Evolutionary conservation across 2,329 filamentous ascomycete genomes (phyloP), one percentile per base, ranked within the genome.

Genomic region (Xylariaceae sp.): DNA sequence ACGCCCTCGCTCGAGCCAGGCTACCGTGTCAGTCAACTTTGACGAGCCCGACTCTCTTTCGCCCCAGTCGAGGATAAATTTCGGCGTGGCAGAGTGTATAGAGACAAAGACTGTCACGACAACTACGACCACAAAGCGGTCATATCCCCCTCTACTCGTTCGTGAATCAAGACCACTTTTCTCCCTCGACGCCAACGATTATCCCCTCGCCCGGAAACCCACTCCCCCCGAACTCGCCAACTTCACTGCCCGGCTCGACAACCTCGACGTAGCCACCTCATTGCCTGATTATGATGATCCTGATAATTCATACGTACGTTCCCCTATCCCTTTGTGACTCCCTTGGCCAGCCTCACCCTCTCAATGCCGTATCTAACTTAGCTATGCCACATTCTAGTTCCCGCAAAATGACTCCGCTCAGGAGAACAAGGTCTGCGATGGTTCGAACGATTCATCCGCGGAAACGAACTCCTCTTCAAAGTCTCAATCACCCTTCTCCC

Each of bases 61-160:
- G 65, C 56, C 74, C 64, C 61, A 76, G 72, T 62, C 71, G 6
- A 67, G 69, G 35, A 67, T 76, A 51, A 79, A 81, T 64, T 79
- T 85, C 61, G 79, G 82, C 59, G 74, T 86, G 46, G 80, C 80
- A 57, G 82, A 86, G 64, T 85, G 81, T 62, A 80, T 86, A 65
- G 83, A 86, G 71, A 86, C 83, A 12, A 85, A 83, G 69, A 86
- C 81, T 8, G 84, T 96, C 59, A 96, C 91, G 1, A 96, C 92
- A 0, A 96, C 91, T 0, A 96, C 91, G 0, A 95, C 90, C 0
- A 95, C 91, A 1, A 89, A 90, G 61, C 85, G 70, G 79, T 89
- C 72, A 72, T 95, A 94, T 62, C 91, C 92, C 46, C 90, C 90
- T n/a, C 77, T 96, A 55, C 78, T 89, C 53, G 83, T 96, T 62